phyloP scores from a whole-genome alignment of 1,284 basidiomycete genomes.

The Vanrija sp. region DNA sequence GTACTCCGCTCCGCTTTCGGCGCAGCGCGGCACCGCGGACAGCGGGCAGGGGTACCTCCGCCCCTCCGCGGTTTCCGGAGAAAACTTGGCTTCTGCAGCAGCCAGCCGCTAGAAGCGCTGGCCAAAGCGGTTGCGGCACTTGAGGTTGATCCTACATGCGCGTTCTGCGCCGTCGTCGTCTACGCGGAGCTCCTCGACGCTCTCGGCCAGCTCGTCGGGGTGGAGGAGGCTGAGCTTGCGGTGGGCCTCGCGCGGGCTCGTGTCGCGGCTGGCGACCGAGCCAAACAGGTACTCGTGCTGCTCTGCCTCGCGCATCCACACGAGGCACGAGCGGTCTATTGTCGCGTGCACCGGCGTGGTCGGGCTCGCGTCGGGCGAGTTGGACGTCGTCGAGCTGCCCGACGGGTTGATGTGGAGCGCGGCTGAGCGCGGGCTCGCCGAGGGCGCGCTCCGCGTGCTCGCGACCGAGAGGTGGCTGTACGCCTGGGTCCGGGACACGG shows the following conservation, averaged over 20 bases:
- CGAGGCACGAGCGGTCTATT: conserved; percentile 15
- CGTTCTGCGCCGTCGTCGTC: conserved; percentile 4
- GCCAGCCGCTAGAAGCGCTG: background rate
- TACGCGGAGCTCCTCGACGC: conserved; percentile 2
- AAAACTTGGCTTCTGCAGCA: no score
- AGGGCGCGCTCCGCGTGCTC: background rate
- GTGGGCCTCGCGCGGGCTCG: background rate
- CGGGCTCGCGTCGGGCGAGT: background rate
- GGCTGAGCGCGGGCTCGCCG: background rate
- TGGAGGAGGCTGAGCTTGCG: background rate
- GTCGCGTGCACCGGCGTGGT: background rate
- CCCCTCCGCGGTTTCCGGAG: no score
- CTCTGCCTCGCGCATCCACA: conserved; percentile 19
- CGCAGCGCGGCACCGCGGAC: no score
- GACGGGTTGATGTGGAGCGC: background rate
- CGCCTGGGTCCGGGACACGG: no score
- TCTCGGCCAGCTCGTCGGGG: background rate
- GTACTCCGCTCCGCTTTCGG: no score
- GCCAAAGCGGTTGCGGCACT: conserved; percentile 1
- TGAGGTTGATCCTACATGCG: no score
- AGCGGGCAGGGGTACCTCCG: no score
- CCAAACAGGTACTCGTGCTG: conserved; percentile 12
- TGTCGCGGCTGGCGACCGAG: conserved; percentile 3
- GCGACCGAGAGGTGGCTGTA: background rate
- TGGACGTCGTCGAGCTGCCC: background rate